Percentiles rank a stretch among this genome's conserved stretches.
These are phyloP conservation scores for Penicillium hordei DNA, from an alignment of 2,329 filamentous ascomycete species.

Conservation along the genomic window DNA sequence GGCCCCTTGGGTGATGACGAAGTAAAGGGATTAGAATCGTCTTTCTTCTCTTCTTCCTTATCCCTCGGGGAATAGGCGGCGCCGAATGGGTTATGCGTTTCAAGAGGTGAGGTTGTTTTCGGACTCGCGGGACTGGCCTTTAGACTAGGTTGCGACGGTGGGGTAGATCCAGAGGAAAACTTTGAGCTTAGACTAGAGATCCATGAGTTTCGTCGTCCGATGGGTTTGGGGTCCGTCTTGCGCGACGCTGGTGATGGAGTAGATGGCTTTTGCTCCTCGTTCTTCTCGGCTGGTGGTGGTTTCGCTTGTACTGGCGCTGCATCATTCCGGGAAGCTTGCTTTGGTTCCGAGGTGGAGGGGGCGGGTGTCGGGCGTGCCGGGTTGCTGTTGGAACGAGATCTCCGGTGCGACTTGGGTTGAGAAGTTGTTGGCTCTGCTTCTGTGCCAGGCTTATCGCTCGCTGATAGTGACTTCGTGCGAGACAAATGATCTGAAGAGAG, in stretches of 20 bases:
- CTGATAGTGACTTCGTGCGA: slow-evolving; percentile 39
- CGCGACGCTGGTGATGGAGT: slow-evolving; percentile 23
- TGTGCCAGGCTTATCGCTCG: slow-evolving; percentile 30
- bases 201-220: slow-evolving; percentile 72
- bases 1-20: slow-evolving; percentile 72
- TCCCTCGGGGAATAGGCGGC: slow-evolving; percentile 43
- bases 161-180: slow-evolving; percentile 64
- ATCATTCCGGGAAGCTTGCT: slow-evolving; percentile 19
- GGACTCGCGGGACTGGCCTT: slow-evolving; percentile 32
- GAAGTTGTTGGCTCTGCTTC: slow-evolving; percentile 24
- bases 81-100: slow-evolving; percentile 47
- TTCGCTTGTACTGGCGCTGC: slow-evolving; percentile 19
- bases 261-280: slow-evolving; percentile 24
- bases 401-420: slow-evolving; percentile 24
- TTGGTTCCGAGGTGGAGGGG: slow-evolving; percentile 12
- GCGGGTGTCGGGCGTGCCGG: slow-evolving; percentile 19
- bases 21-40: slow-evolving; percentile 32
- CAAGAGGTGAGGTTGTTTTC: slow-evolving; percentile 38
- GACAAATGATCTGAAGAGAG: slow-evolving; percentile 33
- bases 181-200: slow-evolving; percentile 91
- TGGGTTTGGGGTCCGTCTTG: slow-evolving; percentile 32
- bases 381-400: slow-evolving; percentile 24
- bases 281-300: slow-evolving; percentile 19
- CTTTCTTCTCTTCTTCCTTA: slow-evolving; percentile 45
- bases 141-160: slow-evolving; percentile 38